Conservation (phyloP, 2,329 filamentous ascomycete genomes). For the Tolypocladium inflatum region DNA sequence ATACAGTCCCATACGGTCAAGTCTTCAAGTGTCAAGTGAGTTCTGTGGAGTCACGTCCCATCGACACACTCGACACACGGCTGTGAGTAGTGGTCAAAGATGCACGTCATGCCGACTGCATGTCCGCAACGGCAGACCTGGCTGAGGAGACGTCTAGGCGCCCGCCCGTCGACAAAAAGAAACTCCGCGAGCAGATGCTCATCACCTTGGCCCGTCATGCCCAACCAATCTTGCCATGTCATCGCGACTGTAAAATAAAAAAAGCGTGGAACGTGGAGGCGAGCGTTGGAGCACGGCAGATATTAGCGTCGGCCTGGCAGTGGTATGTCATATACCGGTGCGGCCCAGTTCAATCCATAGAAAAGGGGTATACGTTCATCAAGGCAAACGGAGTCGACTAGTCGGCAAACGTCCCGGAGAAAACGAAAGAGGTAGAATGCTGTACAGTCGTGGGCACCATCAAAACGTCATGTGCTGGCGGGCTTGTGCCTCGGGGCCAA, state of each 20-base stretch:
- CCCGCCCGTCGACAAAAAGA: background rate
- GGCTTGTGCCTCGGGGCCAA: constrained; percentile 13
- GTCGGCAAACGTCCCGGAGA: constrained; percentile 1
- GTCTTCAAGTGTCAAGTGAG: background rate
- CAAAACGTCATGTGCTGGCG: constrained; percentile 16
- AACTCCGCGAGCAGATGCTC: background rate
- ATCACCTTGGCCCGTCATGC: background rate
- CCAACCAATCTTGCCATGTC: background rate
- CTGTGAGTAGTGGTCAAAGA: background rate
- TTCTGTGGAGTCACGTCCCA: background rate
- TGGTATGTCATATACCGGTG: background rate
- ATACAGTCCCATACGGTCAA: background rate
- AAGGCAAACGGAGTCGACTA: constrained; percentile 6
- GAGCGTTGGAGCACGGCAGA: background rate
- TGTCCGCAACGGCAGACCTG: background rate
- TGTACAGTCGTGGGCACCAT: constrained; percentile 23
- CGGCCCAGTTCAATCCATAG: background rate
- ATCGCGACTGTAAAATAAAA: background rate
- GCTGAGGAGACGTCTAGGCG: background rate
- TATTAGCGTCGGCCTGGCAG: background rate
- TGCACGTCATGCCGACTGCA: background rate
- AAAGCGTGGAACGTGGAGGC: background rate
- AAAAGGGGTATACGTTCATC: constrained; percentile 10
- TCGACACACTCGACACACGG: background rate
- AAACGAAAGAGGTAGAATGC: constrained; percentile 8